Base-by-base conservation (phyloP, 2,329 filamentous ascomycete genomes). In the Calonectria pseudoreteaudii region DNA sequence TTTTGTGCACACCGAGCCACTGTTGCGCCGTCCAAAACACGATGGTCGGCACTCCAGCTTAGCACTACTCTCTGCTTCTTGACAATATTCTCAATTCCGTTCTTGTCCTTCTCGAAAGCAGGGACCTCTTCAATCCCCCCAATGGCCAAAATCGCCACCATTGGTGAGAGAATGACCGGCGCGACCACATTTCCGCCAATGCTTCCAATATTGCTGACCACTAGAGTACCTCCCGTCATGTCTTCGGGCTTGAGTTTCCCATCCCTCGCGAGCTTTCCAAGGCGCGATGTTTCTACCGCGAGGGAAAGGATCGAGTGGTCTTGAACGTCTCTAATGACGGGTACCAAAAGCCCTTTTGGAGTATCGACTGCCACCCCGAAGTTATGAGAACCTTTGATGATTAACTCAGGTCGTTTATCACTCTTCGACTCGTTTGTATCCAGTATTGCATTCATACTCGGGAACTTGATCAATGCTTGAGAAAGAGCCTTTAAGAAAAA, bases 401-500 rank as follows among this genome's bases (percentile, higher is more conserved):
- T 52, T 0, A 75, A 44, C 16, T 65, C 50, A 9, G 50, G 50
- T 10, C 52, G 60, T 3, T 49, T 16, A 28, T 47, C 20, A 26
- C 23, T 26, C 13, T 41, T 30, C 4, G 9, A 13, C 10, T 47
- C 20, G 44, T 13, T 47, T 3, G 41, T n/a, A 28, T 53, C 34
- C 6, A 72, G 10, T 7, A 49, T 23, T 7, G 73, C 69, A 30
- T 75, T 75, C 3, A 73, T n/a, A 1, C 34, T 64, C 2, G 70
- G 73, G 13, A 53, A 62, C 4, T 56, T 16, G 20, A 7, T 23
- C 11, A 68, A 26, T 4, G 73, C 73, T n/a, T 64, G 50, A 2
- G 70, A 73, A 6, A 75, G 31, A 18, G 73, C 73, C 31, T 75
- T 75, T 11, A 73, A 13, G 2, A 75, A 62, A 31, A 73, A 75